Base-by-base conservation (phyloP, 257 asterid genomes). In the Mentha longifolia region DNA sequence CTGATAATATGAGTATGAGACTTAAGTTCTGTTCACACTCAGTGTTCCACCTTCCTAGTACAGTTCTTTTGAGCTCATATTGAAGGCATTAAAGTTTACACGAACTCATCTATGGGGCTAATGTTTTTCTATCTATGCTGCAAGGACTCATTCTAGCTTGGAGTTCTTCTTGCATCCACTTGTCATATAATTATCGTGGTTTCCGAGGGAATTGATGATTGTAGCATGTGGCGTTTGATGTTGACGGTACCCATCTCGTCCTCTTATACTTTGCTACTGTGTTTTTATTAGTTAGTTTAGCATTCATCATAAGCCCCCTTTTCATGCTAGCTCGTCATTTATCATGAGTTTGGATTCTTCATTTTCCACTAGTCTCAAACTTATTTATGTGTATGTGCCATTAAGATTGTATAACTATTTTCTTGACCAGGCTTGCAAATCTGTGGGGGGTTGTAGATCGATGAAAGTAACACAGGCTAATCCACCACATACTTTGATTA, bases 191-290 rank as follows among this genome's bases (percentile, higher is more conserved):
- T 91, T 50, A 79, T 94, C 74, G 97, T 94, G 85, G 96, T 88
- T 16, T 91, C 98, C 0, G 96, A 89, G 74, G 97, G 97, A 78
- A 86, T 84, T 77, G 91, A 84, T 54, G 96, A 89, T 78, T 73
- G 83, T 76, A 81, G 85, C 88, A 89, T 94, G 97, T 94, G 97
- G 98, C 96, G 81, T 61, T 83, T 94, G 76, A 84, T 94, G 92
- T 76, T 75, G 51, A 91, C 95, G 97, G 98, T 92, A 88, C 46
- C 35, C 58, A 60, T 61, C 79, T 74, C 42, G 28, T 70, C 61
- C 59, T 39, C 63, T 66, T 64, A 14, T 42, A 43, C 51, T 15
- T 12, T 76, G 31, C 61, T 41, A 13, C 31, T n/a, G 25, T 14
- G 46, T 56, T 65, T n/a, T n/a, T n/a, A n/a, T n/a, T n/a, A n/a